Conservation (phyloP, 306 rosid genomes). For the Astragalus glycyphyllos region DNA sequence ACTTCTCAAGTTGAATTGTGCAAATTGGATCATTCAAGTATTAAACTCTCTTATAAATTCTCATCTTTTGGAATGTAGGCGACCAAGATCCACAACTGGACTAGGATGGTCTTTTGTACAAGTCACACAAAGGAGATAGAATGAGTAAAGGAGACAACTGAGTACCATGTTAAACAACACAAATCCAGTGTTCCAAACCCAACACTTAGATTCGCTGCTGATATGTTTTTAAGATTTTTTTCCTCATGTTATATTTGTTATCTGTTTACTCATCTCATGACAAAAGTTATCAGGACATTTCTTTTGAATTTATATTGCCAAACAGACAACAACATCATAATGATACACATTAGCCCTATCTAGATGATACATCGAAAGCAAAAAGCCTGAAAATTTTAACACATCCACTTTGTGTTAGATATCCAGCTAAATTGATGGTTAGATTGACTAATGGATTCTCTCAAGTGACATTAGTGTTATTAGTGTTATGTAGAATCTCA, state of each 20-base stretch:
- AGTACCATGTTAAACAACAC: no score
- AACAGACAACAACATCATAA: constrained; percentile 22
- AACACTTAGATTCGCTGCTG: background rate
- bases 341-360: constrained; percentile 18
- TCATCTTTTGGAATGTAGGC: no score
- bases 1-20: no score
- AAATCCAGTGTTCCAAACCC: no score
- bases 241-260: no score
- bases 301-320: background rate
- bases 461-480: no score
- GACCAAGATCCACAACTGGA: constrained; percentile 30
- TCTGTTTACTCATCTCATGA: background rate
- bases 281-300: constrained; percentile 7
- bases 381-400: constrained; percentile 24
- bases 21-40: no score
- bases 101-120: constrained; percentile 28
- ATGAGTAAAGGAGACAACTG: constrained; percentile 31
- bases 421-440: constrained; percentile 39
- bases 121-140: constrained; percentile 35
- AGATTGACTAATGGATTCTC: constrained; percentile 24
- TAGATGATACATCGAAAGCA: constrained; percentile 34
- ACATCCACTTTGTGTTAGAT: constrained; percentile 8
- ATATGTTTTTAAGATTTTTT: no score
- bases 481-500: no score
- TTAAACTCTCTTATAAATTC: no score